Base-by-base conservation (phyloP, 2,329 filamentous ascomycete genomes). In the Neonectria ditissima region DNA sequence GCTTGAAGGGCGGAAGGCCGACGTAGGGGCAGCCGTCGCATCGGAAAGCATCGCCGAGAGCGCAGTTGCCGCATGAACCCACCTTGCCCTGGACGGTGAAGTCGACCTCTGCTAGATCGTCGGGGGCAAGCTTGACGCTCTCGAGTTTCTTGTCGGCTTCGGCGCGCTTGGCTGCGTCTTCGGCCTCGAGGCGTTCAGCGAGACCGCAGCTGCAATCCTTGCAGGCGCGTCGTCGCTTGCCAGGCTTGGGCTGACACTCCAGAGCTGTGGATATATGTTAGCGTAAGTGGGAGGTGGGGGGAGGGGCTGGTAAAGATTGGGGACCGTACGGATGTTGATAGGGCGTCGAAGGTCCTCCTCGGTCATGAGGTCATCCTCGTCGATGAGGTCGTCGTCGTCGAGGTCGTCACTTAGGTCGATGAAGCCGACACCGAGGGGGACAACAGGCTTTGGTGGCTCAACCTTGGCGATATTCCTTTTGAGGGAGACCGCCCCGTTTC, bases 61-160 rank as follows among this genome's bases (percentile, higher is more conserved):
- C 91, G 80, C 96, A 98, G 80, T 95, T 97, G 28, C 93, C 93
- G 78, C 96, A 99, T 18, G 92, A 97, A 58, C 96, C 95, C 6
- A 95, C 92, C 83, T 97, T 98, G 72, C 96, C 96, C 79, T 97
- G 87, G n/a, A 98, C 93, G 1, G 96, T 99, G 76, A 99, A 98
- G 80, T 99, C 96, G 9, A 98, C 86, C 79, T 98, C 95, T 55
- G 77, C 76, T 50, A 99, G 82, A 76, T 99, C 96, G 73, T 93
- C 90, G 1, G 88, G 83, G 53, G 86, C 88, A 55, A 97, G 84
- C 80, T 92, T 92, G 66, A 93, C 82, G 20, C 89, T 84, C 53
- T 86, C 87, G 50, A 97, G 85, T 78, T 91, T 91, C 57, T 76
- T 76, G 60, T 81, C 77, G 62, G 93, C 84, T n/a, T 89, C 84